Evolutionary conservation across 768 basidiomycete species (phyloP).

Genomic region (Leccinum arenicola): DNA sequence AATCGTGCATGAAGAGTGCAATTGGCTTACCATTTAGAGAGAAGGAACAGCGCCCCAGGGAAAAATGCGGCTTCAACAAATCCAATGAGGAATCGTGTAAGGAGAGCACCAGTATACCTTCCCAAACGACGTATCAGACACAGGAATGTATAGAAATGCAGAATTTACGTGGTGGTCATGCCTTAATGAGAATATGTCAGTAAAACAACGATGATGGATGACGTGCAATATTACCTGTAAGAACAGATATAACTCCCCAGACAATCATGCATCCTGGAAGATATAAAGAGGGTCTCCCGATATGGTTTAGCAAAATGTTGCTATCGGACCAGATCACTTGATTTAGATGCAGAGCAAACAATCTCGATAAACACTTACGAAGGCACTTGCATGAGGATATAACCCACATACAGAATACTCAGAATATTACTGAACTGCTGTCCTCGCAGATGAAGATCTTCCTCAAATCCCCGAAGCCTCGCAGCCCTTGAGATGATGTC

Average conservation of each 20-base stretch:
- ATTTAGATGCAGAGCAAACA: neutral
- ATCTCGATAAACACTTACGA: slow-evolving; percentile 43
- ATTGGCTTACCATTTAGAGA: slow-evolving; percentile 34
- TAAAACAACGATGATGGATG: neutral
- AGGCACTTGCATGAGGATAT: slow-evolving; percentile 78
- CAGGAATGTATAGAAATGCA: neutral
- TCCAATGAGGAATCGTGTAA: slow-evolving; percentile 75
- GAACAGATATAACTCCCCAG: slow-evolving; percentile 62
- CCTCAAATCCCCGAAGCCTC: slow-evolving; percentile 67
- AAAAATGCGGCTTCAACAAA: slow-evolving; percentile 73
- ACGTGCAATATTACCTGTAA: slow-evolving; percentile 42
- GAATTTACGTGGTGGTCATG: slow-evolving; percentile 37
- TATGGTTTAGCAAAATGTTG: slow-evolving; percentile 66
- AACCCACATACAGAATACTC: slow-evolving; percentile 68
- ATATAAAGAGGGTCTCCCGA: slow-evolving; percentile 68
- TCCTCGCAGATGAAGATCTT: slow-evolving; percentile 60
- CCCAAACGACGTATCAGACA: slow-evolving; percentile 1
- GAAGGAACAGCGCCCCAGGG: slow-evolving; percentile 53
- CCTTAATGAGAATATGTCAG: slow-evolving; percentile 26
- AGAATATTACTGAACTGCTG: slow-evolving; percentile 65
- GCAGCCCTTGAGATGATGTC: slow-evolving; percentile 51
- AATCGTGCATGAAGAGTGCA: slow-evolving; percentile 35
- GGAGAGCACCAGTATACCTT: slow-evolving; percentile 62
- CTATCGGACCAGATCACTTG: slow-evolving; percentile 33
- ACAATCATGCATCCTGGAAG: slow-evolving; percentile 64